phyloP scores from a whole-genome alignment of 2,329 filamentous ascomycete genomes.

The Orbilia javanica region DNA sequence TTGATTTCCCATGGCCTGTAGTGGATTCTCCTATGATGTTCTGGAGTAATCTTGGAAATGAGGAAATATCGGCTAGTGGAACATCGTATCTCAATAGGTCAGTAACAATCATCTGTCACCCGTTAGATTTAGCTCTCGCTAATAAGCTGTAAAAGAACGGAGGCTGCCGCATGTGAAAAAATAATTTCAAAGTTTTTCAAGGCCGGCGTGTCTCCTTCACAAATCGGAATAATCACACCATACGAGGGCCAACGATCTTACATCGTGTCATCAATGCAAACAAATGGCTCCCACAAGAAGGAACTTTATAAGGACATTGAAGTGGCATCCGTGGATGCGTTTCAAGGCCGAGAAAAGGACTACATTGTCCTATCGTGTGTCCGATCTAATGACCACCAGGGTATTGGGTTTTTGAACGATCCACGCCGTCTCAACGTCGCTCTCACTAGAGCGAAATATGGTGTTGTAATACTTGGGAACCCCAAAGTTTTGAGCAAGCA shows the following conservation, averaged over 20 bases:
- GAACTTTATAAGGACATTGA: conserved; percentile 99
- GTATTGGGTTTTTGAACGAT: conserved; percentile 98
- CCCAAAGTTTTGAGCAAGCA: conserved; percentile 98
- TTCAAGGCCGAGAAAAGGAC: conserved; percentile 98
- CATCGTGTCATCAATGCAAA: conserved; percentile 99
- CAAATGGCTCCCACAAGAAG: conserved; percentile 96
- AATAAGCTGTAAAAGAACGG: conserved; percentile 73
- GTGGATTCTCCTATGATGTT: conserved; percentile 99
- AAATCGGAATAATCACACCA: conserved; percentile 97
- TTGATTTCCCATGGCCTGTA: conserved; percentile 98
- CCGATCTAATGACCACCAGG: conserved; percentile 97
- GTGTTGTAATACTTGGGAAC: conserved; percentile 94
- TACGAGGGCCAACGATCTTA: conserved; percentile 99
- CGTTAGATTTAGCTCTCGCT: neutral
- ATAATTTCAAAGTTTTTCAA: conserved; percentile 99
- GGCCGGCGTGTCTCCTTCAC: conserved; percentile 90
- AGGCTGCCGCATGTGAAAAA: conserved; percentile 97
- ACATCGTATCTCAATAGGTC: conserved; percentile 89
- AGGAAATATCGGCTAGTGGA: conserved; percentile 97
- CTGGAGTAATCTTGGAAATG: conserved; percentile 97
- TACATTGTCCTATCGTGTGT: conserved; percentile 98
- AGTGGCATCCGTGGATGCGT: conserved; percentile 97
- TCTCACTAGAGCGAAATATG: conserved; percentile 95
- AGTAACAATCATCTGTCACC: neutral
- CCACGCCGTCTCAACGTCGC: conserved; percentile 97